A percentile compares a stretch with the other conserved stretches of the same genome.
Evolutionary conservation across 805 yeast species (phyloP).

Genomic region (Wickerhamomyces subpelliculosus): DNA sequence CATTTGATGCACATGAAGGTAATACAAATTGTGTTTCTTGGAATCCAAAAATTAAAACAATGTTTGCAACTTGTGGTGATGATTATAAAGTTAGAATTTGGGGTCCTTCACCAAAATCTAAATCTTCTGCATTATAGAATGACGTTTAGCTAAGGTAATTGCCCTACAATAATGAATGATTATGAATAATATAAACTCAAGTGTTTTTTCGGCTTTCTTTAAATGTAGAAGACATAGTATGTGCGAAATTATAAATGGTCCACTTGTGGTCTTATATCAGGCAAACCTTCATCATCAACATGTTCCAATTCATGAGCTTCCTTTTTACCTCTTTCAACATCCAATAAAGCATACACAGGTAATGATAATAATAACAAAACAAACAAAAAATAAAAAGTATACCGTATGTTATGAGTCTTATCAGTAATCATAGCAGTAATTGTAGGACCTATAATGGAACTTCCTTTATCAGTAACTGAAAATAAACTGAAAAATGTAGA

Average conservation of each 20-base stretch:
- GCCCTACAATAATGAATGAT: no score
- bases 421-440: slow-evolving; percentile 69
- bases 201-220: no score
- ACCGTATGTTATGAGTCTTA: slow-evolving; percentile 64
- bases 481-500: slow-evolving; percentile 70
- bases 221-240: no score
- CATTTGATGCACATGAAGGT: slow-evolving; percentile 56
- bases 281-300: slow-evolving; percentile 12
- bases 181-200: no score
- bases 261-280: not conserved
- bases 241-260: no score
- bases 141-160: not conserved
- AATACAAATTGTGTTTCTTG: slow-evolving; percentile 77
- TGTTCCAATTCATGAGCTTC: slow-evolving; percentile 41
- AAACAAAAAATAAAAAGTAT: slow-evolving; percentile 61
- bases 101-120: slow-evolving; percentile 30
- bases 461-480: slow-evolving; percentile 76
- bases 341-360: slow-evolving; percentile 47
- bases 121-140: no score
- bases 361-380: slow-evolving; percentile 45
- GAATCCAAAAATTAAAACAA: slow-evolving; percentile 40
- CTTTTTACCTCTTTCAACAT: slow-evolving; percentile 53
- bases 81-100: slow-evolving; percentile 66
- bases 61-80: slow-evolving; percentile 84
- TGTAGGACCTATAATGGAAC: slow-evolving; percentile 67